Conservation (phyloP, 1,284 basidiomycete species). For the Wolfiporia cocos region DNA sequence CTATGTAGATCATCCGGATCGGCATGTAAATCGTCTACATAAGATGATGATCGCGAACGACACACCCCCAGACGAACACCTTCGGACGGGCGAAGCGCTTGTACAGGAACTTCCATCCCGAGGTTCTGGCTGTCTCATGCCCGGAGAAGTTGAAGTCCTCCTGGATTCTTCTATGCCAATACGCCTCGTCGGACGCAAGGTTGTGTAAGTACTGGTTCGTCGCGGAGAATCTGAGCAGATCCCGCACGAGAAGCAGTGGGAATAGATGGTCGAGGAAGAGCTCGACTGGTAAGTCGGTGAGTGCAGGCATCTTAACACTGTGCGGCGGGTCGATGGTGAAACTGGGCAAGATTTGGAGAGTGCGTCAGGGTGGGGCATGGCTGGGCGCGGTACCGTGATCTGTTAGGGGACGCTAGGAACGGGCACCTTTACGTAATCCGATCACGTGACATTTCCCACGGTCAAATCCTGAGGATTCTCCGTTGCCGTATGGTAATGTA, state of each 20-base stretch:
- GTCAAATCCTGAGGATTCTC: too few relatives aligned
- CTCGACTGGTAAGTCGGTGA: constrained; percentile 62
- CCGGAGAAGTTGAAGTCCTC: constrained; percentile 78
- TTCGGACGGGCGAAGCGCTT: constrained; percentile 52
- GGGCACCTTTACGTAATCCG: too few relatives aligned
- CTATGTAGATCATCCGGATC: constrained; percentile 30
- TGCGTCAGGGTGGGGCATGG: too few relatives aligned
- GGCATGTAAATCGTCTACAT: background rate
- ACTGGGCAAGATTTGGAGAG: too few relatives aligned
- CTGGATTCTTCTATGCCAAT: constrained; percentile 71
- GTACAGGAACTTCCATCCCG: constrained; percentile 79
- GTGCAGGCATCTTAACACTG: constrained; percentile 3
- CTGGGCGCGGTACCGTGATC: too few relatives aligned
- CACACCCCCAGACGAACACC: constrained; percentile 81
- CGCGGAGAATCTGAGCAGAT: constrained; percentile 50
- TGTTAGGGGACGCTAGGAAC: too few relatives aligned
- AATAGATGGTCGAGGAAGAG: constrained; percentile 71
- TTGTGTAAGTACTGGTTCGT: constrained; percentile 53
- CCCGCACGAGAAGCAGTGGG: constrained; percentile 49
- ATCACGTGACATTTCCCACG: too few relatives aligned
- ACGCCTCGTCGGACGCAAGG: constrained; percentile 65
- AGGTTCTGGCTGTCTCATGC: constrained; percentile 59
- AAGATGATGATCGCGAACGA: constrained; percentile 1
- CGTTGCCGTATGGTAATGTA: too few relatives aligned
- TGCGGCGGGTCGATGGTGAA: too few relatives aligned